Conservation (phyloP, 176 grass and related monocot species). For the Puccinellia tenuiflora region DNA sequence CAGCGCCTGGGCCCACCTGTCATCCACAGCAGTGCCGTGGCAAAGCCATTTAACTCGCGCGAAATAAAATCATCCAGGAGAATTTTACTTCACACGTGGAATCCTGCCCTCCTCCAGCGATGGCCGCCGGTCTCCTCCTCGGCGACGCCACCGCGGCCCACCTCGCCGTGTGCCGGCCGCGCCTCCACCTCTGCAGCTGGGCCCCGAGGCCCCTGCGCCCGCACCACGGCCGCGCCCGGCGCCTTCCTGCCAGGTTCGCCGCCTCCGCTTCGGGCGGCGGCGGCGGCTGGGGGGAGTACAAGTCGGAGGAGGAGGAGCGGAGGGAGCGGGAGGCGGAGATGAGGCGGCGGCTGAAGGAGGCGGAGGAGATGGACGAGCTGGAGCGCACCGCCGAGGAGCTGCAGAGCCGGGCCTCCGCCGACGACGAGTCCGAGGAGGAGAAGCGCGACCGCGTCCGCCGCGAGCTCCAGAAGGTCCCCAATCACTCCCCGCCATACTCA, state of each 20-base stretch:
- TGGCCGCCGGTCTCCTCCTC: slow-evolving; percentile 57
- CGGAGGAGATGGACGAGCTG: slow-evolving; percentile 94
- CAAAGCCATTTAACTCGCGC: neutral
- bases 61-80: neutral
- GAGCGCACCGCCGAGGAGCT: slow-evolving; percentile 82
- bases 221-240: neutral
- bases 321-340: slow-evolving; percentile 60
- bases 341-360: slow-evolving; percentile 57
- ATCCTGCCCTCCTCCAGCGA: slow-evolving; percentile 11
- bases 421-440: slow-evolving; percentile 78
- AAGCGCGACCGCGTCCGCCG: slow-evolving; percentile 88
- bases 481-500: neutral
- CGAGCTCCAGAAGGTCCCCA: slow-evolving; percentile 77
- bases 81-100: no score
- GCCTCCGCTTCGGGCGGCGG: slow-evolving; percentile 35
- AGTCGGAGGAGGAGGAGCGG: slow-evolving; percentile 13
- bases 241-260: slow-evolving; percentile 19
- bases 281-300: slow-evolving; percentile 20
- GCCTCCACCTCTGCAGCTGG: slow-evolving; percentile 25
- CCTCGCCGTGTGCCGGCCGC: neutral
- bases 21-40: neutral
- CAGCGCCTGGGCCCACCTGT: neutral
- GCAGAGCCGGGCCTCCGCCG: slow-evolving; percentile 49
- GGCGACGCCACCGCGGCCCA: slow-evolving; percentile 51
- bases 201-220: neutral